A percentile compares a stretch with the other conserved stretches of the same genome.
Evolutionary conservation across 768 basidiomycete genomes (phyloP).

Genomic region (Leccinum obscurum): DNA sequence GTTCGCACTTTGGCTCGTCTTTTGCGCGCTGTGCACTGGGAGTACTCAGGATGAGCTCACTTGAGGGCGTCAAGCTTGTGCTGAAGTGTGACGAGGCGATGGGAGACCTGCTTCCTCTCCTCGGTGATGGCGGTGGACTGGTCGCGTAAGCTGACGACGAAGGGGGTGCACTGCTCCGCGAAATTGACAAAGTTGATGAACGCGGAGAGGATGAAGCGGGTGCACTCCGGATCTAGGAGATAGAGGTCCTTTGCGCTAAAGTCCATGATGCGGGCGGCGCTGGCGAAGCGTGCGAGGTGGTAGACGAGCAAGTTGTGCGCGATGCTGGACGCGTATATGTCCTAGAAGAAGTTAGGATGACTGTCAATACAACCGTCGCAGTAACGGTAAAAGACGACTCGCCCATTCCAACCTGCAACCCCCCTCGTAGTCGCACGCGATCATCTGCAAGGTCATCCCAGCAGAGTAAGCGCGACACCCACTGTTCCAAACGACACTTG

Average conservation of each 20-base stretch:
- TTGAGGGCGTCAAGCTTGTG: constrained; percentile 54
- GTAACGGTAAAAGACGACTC: constrained; percentile 30
- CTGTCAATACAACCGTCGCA: not conserved
- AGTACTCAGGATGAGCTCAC: constrained; percentile 39
- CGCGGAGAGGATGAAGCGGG: constrained; percentile 74
- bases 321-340: constrained; percentile 61
- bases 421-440: constrained; percentile 73
- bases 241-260: constrained; percentile 76
- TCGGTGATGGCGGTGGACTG: constrained; percentile 54
- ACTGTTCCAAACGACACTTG: constrained; percentile 80
- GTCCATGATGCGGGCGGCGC: constrained; percentile 70
- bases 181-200: constrained; percentile 96
- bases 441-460: constrained; percentile 55
- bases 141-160: constrained; percentile 62
- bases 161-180: constrained; percentile 67
- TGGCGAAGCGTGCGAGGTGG: constrained; percentile 75
- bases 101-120: constrained; percentile 59
- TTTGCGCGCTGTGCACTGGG: constrained; percentile 60
- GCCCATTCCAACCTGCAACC: constrained; percentile 84
- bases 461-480: constrained; percentile 27
- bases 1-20: constrained; percentile 68
- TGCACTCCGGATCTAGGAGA: constrained; percentile 72
- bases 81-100: constrained; percentile 49
- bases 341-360: constrained; percentile 41
- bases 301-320: constrained; percentile 64